Conservation (phyloP, 331 rosid species). For the Stylosanthes scabra region DNA sequence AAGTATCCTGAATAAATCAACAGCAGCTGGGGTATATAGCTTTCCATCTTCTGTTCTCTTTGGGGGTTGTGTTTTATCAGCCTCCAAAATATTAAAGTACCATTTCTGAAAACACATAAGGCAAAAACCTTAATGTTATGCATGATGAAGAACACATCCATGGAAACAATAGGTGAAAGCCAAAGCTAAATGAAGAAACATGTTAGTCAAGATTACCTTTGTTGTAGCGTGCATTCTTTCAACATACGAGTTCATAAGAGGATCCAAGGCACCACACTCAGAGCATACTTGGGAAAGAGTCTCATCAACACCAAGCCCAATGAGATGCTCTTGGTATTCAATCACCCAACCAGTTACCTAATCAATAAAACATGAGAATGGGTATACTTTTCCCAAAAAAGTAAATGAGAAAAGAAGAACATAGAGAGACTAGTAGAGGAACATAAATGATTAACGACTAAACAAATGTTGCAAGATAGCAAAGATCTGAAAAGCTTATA, state of each 20-base stretch:
- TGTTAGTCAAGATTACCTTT: constrained; percentile 58
- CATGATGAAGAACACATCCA: constrained; percentile 27
- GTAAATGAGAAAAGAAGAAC: constrained; percentile 13
- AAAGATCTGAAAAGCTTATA: background rate
- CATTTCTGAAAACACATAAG: constrained; percentile 66
- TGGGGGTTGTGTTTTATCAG: constrained; percentile 92
- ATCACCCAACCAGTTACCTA: constrained; percentile 99
- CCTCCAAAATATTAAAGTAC: constrained; percentile 97
- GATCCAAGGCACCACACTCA: constrained; percentile 99
- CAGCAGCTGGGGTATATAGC: constrained; percentile 98
- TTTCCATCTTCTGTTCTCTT: constrained; percentile 96
- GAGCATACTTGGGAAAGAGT: constrained; percentile 96
- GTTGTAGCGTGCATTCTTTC: constrained; percentile 99
- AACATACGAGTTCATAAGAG: constrained; percentile 93
- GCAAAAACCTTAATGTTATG: constrained; percentile 36
- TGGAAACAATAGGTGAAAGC: constrained; percentile 18
- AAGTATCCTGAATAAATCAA: constrained; percentile 95
- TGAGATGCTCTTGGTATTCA: constrained; percentile 90
- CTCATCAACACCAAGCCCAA: constrained; percentile 91
- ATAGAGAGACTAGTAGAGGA: background rate
- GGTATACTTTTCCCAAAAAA: background rate
- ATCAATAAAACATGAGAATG: constrained; percentile 16
- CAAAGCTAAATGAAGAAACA: constrained; percentile 25
- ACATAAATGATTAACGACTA: too few relatives aligned
- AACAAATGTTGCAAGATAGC: background rate